Conservation (phyloP, 2,329 filamentous ascomycete genomes). For the Capronia americana region DNA sequence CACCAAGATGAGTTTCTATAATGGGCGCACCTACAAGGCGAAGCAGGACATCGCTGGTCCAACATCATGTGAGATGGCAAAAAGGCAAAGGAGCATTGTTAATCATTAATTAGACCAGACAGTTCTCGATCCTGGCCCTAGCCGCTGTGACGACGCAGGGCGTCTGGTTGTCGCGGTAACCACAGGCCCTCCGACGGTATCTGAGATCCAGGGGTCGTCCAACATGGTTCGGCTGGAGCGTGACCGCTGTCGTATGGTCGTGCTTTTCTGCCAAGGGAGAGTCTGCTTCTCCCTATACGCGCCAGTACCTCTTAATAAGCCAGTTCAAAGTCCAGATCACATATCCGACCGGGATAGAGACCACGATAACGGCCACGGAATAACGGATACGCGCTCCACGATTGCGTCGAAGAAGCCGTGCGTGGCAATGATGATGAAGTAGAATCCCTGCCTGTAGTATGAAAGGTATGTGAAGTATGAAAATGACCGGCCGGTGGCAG, state of each 20-base stretch:
- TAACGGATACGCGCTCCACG: neutral
- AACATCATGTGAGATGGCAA: neutral
- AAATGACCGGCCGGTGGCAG: slow-evolving; percentile 14
- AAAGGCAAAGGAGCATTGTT: neutral
- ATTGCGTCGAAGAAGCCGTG: slow-evolving; percentile 1
- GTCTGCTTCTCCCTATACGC: neutral
- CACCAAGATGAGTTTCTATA: neutral
- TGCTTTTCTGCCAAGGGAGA: neutral
- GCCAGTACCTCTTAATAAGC: neutral
- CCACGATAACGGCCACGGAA: slow-evolving; percentile 1
- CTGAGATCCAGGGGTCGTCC: neutral
- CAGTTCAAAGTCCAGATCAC: slow-evolving; percentile 3
- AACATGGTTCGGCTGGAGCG: neutral
- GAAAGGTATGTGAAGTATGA: slow-evolving; percentile 16
- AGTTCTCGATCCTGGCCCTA: neutral
- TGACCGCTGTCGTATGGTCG: neutral
- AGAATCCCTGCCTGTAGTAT: slow-evolving; percentile 38
- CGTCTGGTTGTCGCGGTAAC: neutral
- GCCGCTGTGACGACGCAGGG: neutral
- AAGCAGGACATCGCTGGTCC: neutral
- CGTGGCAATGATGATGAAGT: neutral
- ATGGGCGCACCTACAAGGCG: neutral
- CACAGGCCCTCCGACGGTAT: neutral
- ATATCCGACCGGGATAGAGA: slow-evolving; percentile 4
- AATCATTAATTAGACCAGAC: neutral